Evolutionary conservation across 768 basidiomycete genomes (phyloP).

Genomic region (Botryobasidium botryosum): DNA sequence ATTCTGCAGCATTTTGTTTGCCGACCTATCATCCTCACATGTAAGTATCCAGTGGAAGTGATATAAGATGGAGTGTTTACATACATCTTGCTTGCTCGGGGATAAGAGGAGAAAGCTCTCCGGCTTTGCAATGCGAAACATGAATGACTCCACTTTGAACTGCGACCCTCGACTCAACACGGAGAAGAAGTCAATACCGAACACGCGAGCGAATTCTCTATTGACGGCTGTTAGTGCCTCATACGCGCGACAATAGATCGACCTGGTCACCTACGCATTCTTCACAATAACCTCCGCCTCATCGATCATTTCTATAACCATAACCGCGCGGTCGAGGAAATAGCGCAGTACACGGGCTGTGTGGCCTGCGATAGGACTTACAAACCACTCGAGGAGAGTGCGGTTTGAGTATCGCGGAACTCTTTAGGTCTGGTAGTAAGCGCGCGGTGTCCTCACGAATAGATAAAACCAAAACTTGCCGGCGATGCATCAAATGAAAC

Average conservation of each 20-base stretch:
- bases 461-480: conserved; percentile 31
- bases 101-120: conserved; percentile 85
- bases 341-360: conserved; percentile 40
- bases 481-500: conserved; percentile 57
- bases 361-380: conserved; percentile 39
- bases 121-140: conserved; percentile 94
- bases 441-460: not conserved
- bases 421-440: conserved; percentile 24
- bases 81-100: conserved; percentile 70
- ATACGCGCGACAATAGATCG: not conserved
- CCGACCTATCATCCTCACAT: conserved; percentile 47
- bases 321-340: conserved; percentile 41
- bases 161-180: conserved; percentile 91
- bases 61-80: conserved; percentile 13
- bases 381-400: conserved; percentile 53
- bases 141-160: conserved; percentile 97
- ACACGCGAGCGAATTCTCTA: conserved; percentile 94
- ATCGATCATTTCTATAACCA: conserved; percentile 68
- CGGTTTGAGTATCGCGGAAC: conserved; percentile 53
- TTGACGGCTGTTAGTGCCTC: not conserved
- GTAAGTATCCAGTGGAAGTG: not conserved
- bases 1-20: conserved; percentile 89
- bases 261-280: conserved; percentile 50
- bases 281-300: conserved; percentile 70
- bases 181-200: conserved; percentile 93